Evolutionary conservation across 495 filamentous ascomycete species (phyloP).

Genomic region (Penicillium steckii): DNA sequence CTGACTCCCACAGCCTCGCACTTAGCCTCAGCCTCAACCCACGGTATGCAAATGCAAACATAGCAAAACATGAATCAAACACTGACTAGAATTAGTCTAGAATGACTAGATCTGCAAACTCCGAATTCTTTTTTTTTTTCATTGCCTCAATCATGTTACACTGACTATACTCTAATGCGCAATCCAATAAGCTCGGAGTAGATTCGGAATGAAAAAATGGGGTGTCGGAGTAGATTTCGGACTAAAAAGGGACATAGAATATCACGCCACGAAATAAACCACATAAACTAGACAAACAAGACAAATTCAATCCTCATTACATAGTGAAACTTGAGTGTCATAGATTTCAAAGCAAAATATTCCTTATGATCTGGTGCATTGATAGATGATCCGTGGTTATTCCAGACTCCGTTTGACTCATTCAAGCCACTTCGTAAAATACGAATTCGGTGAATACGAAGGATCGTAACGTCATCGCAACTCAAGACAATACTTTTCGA

Average conservation of each 20-base stretch:
- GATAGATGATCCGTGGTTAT: background rate
- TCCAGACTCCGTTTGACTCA: constrained; percentile 8
- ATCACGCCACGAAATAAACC: background rate
- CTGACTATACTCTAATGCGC: background rate
- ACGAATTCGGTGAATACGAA: background rate
- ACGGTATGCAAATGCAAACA: no score
- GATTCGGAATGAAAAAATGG: background rate
- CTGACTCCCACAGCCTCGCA: no score
- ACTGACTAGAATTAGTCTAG: background rate
- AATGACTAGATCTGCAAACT: background rate
- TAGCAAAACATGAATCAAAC: background rate
- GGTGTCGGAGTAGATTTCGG: constrained; percentile 1
- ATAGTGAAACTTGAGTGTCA: no score
- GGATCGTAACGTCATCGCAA: background rate
- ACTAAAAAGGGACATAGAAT: background rate
- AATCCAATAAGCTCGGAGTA: background rate
- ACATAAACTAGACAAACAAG: background rate
- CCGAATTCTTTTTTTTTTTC: background rate
- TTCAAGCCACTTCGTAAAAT: constrained; percentile 1
- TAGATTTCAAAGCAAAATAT: background rate
- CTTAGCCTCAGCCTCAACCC: background rate
- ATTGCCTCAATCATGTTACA: constrained; percentile 11
- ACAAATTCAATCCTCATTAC: background rate
- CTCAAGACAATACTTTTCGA: no score
- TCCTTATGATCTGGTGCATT: no score